Evolutionary conservation across 2,329 filamentous ascomycete species (phyloP).

Genomic region (Phialophora expanda): DNA sequence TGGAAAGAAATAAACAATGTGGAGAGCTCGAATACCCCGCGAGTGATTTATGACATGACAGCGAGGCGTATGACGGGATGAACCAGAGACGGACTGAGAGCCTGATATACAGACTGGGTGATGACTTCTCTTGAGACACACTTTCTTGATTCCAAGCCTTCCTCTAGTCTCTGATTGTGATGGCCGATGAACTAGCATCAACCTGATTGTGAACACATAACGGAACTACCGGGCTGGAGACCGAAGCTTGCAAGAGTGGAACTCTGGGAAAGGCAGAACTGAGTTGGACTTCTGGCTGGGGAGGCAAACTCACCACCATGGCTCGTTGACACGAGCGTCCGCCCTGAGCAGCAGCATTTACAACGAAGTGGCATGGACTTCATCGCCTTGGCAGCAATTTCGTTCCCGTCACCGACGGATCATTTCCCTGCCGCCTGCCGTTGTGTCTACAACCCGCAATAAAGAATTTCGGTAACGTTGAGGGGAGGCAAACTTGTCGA

Average conservation of each 20-base stretch:
- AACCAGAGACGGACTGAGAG: neutral
- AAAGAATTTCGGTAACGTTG: neutral
- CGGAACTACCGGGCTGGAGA: neutral
- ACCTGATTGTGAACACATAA: neutral
- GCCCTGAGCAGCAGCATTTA: neutral
- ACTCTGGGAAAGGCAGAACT: neutral
- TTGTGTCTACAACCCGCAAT: neutral
- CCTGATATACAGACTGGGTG: neutral
- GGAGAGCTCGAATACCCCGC: neutral
- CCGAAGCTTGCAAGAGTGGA: neutral
- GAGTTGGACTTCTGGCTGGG: neutral
- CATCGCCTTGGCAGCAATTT: neutral
- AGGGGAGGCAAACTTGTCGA: constrained; percentile 3
- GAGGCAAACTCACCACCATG: neutral
- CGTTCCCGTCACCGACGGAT: neutral
- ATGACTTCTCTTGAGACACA: neutral
- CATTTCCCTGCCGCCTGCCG: constrained; percentile 7
- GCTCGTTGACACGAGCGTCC: neutral
- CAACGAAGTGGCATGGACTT: neutral
- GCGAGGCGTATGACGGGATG: constrained; percentile 25
- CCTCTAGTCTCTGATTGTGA: neutral
- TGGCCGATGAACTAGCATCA: neutral
- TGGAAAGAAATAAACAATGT: constrained; percentile 73
- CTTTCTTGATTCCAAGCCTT: neutral
- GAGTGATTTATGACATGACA: constrained; percentile 18